Conservation (phyloP, 139 green algal species). For the Coccomyxa sp. region DNA sequence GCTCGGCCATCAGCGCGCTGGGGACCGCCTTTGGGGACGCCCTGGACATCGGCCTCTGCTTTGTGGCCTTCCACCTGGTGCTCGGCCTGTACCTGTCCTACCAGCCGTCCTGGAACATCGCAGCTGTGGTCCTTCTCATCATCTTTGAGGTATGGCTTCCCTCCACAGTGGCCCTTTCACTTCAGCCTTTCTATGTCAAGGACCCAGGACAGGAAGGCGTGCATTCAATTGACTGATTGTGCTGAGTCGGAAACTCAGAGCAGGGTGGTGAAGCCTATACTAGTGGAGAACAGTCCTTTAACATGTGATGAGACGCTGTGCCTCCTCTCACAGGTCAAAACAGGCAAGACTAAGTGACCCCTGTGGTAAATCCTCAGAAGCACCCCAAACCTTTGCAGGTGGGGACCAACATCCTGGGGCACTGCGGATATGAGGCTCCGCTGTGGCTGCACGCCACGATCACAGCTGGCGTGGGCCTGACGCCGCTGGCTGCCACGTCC, state of each 20-base stretch:
- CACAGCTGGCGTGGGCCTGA: slow-evolving; percentile 15
- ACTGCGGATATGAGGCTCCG: neutral
- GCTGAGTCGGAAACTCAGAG: neutral
- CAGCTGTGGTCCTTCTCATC: slow-evolving; percentile 5
- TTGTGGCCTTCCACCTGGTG: slow-evolving; percentile 18
- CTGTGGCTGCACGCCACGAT: slow-evolving; percentile 16
- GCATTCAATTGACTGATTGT: neutral
- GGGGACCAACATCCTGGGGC: neutral
- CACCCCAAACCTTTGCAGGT: too few relatives aligned
- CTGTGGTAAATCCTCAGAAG: too few relatives aligned
- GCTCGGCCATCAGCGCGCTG: neutral
- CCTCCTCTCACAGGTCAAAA: too few relatives aligned
- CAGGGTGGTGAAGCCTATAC: too few relatives aligned
- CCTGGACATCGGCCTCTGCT: slow-evolving; percentile 12
- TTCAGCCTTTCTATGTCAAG: too few relatives aligned
- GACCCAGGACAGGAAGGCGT: too few relatives aligned
- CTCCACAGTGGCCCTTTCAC: too few relatives aligned
- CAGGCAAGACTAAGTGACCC: too few relatives aligned
- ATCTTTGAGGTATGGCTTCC: slow-evolving; percentile 2
- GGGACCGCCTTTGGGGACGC: slow-evolving; percentile 16
- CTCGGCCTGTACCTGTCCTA: neutral
- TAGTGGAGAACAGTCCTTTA: too few relatives aligned
- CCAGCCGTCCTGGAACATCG: slow-evolving; percentile 12
- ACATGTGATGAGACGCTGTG: too few relatives aligned
- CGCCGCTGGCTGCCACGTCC: slow-evolving; percentile 13